phyloP scores from a whole-genome alignment of 148 eudicot species.

The Chenopodium quinoa region DNA sequence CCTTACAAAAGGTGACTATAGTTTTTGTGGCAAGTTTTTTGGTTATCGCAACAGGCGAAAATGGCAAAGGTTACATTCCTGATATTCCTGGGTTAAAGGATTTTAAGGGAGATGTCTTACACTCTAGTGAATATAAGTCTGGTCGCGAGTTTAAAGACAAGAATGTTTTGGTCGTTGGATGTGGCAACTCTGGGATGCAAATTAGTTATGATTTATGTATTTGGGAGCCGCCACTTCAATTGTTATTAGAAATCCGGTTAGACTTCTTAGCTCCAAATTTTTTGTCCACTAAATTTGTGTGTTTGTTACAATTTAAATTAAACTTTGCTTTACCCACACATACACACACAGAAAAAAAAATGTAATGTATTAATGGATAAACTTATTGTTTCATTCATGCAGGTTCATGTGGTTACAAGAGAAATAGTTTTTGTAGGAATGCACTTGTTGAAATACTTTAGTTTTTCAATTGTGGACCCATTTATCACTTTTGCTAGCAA shows the following conservation, averaged over 20 bases:
- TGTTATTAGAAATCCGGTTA: conserved; percentile 43
- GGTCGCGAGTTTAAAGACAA: conserved; percentile 17
- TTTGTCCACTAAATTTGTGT: not conserved
- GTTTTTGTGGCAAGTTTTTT: conserved; percentile 26
- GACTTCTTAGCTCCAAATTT: not conserved
- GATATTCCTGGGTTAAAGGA: conserved; percentile 28
- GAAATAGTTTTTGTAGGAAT: conserved; percentile 25
- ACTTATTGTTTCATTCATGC: not conserved
- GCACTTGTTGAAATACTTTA: conserved; percentile 26
- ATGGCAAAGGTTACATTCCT: conserved; percentile 29
- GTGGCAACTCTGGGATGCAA: conserved; percentile 60
- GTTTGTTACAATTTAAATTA: too few species aligned
- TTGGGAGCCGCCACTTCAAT: conserved; percentile 41
- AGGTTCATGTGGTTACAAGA: conserved; percentile 36
- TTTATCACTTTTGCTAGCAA: conserved; percentile 12
- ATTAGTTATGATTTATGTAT: conserved; percentile 35
- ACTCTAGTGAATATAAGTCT: conserved; percentile 43
- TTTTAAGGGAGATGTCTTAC: conserved; percentile 35
- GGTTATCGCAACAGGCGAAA: conserved; percentile 46
- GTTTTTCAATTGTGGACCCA: conserved; percentile 21
- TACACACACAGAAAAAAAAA: too few species aligned
- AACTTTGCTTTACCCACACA: too few species aligned
- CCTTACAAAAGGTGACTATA: not conserved
- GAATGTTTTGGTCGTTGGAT: conserved; percentile 45
- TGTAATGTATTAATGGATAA: too few species aligned